A percentile compares a stretch with the other conserved stretches of the same genome.
Conservation (phyloP, 331 rosid species). For the Malus hybrid region DNA sequence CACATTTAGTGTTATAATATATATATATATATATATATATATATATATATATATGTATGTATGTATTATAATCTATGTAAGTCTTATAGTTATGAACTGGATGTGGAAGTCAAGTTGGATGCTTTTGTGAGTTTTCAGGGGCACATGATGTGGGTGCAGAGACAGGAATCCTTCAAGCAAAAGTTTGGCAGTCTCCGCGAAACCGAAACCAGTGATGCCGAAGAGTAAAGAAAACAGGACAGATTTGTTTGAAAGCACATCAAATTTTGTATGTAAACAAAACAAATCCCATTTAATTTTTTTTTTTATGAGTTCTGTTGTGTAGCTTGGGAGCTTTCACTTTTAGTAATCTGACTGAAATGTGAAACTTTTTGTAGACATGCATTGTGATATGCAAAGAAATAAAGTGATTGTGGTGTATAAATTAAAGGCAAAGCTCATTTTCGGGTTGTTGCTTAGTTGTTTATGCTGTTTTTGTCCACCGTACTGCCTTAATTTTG, state of each 20-base stretch:
- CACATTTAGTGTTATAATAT: not conserved
- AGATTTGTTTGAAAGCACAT: not conserved
- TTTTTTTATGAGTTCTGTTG: not conserved
- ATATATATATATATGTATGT: too few relatives aligned
- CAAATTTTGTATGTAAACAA: not conserved
- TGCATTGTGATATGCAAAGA: not conserved
- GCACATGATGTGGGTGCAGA: constrained; percentile 78
- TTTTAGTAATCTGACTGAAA: not conserved
- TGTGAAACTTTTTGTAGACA: not conserved
- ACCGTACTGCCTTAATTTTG: too few relatives aligned
- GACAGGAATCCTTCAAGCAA: constrained; percentile 72
- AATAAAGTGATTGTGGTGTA: not conserved
- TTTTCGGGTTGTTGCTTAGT: too few relatives aligned
- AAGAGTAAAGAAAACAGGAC: not conserved
- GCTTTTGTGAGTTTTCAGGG: constrained; percentile 34
- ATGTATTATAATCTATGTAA: not conserved
- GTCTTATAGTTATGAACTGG: not conserved
- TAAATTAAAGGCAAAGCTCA: not conserved
- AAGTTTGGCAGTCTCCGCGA: constrained; percentile 35
- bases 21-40: too few relatives aligned
- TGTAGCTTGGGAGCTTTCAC: not conserved
- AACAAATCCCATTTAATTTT: not conserved
- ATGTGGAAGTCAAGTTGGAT: constrained; percentile 4
- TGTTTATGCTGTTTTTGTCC: too few relatives aligned
- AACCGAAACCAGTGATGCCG: constrained; percentile 16